Percentiles rank a stretch among this genome's conserved stretches.
Conservation (phyloP, 2,329 filamentous ascomycete genomes). For the Colletotrichum sp. region DNA sequence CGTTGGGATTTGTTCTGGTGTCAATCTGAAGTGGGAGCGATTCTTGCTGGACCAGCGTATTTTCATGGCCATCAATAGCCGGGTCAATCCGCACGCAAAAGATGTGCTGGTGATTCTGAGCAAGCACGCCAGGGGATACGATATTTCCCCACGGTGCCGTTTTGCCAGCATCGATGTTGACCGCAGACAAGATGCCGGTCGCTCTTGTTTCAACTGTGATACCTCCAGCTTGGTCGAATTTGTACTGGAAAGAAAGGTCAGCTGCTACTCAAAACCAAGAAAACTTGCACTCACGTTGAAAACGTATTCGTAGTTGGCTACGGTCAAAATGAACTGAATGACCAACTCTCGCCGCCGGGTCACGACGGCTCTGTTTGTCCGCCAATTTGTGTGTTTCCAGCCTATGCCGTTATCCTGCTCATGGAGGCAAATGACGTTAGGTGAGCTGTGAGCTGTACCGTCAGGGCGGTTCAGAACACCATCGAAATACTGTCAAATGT, state of each 20-base stretch:
- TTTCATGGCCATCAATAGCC: slow-evolving; percentile 55
- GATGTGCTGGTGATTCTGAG: slow-evolving; percentile 62
- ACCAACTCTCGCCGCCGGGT: slow-evolving; percentile 32
- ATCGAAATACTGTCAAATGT: slow-evolving; percentile 49
- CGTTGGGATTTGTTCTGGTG: slow-evolving; percentile 49
- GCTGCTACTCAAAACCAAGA: neutral
- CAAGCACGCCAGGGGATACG: slow-evolving; percentile 56
- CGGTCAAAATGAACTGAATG: slow-evolving; percentile 22
- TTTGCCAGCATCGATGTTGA: slow-evolving; percentile 42
- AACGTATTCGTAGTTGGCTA: slow-evolving; percentile 75
- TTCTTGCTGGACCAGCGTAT: slow-evolving; percentile 40
- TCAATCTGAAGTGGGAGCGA: slow-evolving; percentile 30
- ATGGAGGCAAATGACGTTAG: slow-evolving; percentile 68
- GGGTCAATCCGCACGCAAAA: slow-evolving; percentile 59
- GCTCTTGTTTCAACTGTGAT: slow-evolving; percentile 67
- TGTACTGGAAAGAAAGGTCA: slow-evolving; percentile 40
- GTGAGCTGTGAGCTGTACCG: slow-evolving; percentile 59
- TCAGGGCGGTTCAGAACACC: slow-evolving; percentile 56
- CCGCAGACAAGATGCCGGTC: slow-evolving; percentile 64
- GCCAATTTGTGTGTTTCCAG: slow-evolving; percentile 75
- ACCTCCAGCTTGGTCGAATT: slow-evolving; percentile 67
- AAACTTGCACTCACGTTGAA: slow-evolving; percentile 42
- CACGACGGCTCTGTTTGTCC: slow-evolving; percentile 65
- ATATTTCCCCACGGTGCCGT: slow-evolving; percentile 53
- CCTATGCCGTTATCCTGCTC: slow-evolving; percentile 73